These are phyloP conservation scores for Chlamydomonas urium DNA, from an alignment of 139 green algal genomes.

Conservation along the genomic window DNA sequence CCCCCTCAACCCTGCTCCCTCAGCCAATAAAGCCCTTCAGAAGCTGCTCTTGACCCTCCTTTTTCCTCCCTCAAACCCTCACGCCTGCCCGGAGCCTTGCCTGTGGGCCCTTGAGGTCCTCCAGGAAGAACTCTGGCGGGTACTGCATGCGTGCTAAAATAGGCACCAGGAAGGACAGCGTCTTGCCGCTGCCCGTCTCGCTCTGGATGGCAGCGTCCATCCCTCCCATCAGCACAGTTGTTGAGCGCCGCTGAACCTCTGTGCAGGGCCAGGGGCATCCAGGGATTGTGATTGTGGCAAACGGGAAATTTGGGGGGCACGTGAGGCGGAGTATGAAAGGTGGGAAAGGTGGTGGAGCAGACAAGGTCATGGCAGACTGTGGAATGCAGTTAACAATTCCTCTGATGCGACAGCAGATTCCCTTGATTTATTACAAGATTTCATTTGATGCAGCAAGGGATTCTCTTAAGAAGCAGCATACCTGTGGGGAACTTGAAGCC, in stretches of 20 bases:
- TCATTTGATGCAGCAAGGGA: background rate
- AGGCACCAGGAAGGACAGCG: conserved; percentile 71
- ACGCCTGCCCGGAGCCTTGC: too few relatives aligned
- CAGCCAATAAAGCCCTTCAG: too few relatives aligned
- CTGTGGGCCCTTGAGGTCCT: conserved; percentile 61
- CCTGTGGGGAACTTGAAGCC: conserved; percentile 70
- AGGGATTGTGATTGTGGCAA: background rate
- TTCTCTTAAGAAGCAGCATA: conserved; percentile 1
- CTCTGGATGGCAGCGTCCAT: conserved; percentile 59
- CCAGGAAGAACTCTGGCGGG: conserved; percentile 61
- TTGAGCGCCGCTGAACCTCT: conserved; percentile 70
- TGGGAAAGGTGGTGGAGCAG: too few relatives aligned
- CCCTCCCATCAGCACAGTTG: conserved; percentile 48
- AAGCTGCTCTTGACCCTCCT: too few relatives aligned
- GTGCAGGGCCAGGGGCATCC: conserved; percentile 11
- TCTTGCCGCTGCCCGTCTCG: conserved; percentile 79
- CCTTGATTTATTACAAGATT: too few relatives aligned
- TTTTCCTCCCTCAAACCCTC: too few relatives aligned
- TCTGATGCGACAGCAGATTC: too few relatives aligned
- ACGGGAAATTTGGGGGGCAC: background rate
- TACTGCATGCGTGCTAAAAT: conserved; percentile 60
- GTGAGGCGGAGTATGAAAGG: too few relatives aligned
- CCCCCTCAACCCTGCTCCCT: background rate
- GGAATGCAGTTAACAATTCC: too few relatives aligned
- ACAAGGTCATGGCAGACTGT: too few relatives aligned